Conservation (phyloP, 108 stramenopile genomes). For the Conticribra weissflogii region DNA sequence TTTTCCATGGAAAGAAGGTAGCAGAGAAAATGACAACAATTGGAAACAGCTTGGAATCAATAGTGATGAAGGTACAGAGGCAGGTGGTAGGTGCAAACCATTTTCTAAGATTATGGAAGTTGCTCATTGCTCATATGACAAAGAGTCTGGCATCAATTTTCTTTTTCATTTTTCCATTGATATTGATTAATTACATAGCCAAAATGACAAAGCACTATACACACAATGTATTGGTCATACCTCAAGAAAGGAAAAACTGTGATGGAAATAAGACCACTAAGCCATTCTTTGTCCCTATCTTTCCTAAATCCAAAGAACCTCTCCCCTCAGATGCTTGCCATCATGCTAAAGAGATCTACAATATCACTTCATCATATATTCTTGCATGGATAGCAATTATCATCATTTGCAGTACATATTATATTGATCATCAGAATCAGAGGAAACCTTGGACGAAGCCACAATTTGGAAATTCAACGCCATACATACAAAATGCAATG, state of each 20-base stretch:
- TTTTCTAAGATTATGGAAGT: too few species aligned
- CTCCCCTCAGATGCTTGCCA: neutral
- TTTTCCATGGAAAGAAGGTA: too few species aligned
- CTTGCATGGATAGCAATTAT: neutral
- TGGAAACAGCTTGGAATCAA: too few species aligned
- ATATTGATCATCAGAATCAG: neutral
- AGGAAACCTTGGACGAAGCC: neutral
- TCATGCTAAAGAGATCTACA: neutral
- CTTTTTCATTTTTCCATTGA: too few species aligned
- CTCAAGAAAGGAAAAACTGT: neutral
- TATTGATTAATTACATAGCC: too few species aligned
- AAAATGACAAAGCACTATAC: neutral
- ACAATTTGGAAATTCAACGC: neutral
- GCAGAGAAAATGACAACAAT: too few species aligned
- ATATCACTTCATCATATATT: neutral
- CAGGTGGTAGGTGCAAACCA: too few species aligned
- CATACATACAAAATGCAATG: conserved; percentile 12
- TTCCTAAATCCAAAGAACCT: neutral
- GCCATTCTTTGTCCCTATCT: neutral
- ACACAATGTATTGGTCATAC: neutral
- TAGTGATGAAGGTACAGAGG: too few species aligned
- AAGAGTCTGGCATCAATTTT: too few species aligned
- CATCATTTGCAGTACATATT: neutral
- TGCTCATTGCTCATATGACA: too few species aligned
- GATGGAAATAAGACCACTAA: neutral